Conservation (phyloP, 306 rosid genomes). For the Medicago lupulina region DNA sequence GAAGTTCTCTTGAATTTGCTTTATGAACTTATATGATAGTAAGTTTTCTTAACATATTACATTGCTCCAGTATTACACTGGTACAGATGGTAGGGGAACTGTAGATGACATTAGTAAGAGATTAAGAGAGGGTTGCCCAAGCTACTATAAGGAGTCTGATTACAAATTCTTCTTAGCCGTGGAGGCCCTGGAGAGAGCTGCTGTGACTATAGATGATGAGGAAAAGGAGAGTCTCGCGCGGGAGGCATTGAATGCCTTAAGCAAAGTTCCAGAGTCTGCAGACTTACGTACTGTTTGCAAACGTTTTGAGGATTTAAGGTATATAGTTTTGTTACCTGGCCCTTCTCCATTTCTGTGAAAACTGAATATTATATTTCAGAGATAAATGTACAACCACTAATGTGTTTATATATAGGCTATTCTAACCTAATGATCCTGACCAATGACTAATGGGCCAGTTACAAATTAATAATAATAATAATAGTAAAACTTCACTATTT, state of each 20-base stretch:
- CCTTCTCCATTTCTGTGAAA: not conserved
- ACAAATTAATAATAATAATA: too few relatives aligned
- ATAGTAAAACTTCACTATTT: too few relatives aligned
- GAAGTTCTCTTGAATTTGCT: constrained; percentile 20
- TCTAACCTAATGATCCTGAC: too few relatives aligned
- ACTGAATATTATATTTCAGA: too few relatives aligned
- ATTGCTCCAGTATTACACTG: constrained; percentile 79
- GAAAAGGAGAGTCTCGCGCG: constrained; percentile 88
- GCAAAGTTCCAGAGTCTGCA: constrained; percentile 96
- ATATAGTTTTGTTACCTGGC: constrained; percentile 34
- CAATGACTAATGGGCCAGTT: too few relatives aligned
- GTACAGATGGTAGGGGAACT: constrained; percentile 98
- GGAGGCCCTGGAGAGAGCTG: constrained; percentile 96
- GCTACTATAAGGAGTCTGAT: constrained; percentile 98
- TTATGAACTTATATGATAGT: constrained; percentile 36
- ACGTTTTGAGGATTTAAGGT: constrained; percentile 98
- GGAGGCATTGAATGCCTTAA: constrained; percentile 82
- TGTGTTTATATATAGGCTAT: too few relatives aligned
- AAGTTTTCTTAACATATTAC: constrained; percentile 37
- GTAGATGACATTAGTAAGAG: constrained; percentile 94
- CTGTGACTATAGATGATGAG: constrained; percentile 66
- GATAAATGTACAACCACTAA: too few relatives aligned
- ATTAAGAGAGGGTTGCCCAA: constrained; percentile 96
- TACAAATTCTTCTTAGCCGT: constrained; percentile 94
- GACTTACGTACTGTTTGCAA: constrained; percentile 90